Evolutionary conservation across 148 eudicot species (phyloP).

Genomic region (Vaccinium darrowii): DNA sequence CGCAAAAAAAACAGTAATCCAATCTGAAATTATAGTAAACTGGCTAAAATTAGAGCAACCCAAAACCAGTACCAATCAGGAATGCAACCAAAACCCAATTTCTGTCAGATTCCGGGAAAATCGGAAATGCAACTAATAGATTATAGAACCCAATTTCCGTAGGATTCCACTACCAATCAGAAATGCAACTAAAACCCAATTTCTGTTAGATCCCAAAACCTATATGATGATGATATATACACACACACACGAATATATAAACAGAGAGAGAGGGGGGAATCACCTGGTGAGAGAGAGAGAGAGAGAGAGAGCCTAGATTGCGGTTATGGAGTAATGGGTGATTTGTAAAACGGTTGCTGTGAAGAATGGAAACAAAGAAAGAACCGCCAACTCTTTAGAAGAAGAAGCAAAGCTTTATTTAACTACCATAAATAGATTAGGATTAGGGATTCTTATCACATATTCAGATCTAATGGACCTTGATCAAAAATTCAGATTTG

Average conservation of each 20-base stretch:
- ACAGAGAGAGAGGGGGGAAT: not conserved
- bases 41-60: not conserved
- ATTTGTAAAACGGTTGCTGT: conserved; percentile 19
- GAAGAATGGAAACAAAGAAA: conserved; percentile 16
- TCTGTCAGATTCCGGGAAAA: not conserved
- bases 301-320: conserved; percentile 12
- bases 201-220: not conserved
- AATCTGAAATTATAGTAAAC: not conserved
- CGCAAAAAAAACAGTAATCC: not conserved
- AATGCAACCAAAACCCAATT: no score
- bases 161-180: not conserved
- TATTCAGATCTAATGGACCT: not conserved
- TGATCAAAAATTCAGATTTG: not conserved
- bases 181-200: not conserved
- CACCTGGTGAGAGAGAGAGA: not conserved
- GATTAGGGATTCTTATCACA: not conserved
- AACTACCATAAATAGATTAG: not conserved
- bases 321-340: conserved; percentile 14
- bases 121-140: not conserved
- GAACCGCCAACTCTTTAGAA: not conserved
- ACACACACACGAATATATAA: not conserved
- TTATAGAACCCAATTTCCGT: not conserved
- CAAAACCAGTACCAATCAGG: not conserved
- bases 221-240: not conserved
- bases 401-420: not conserved